Conservation (phyloP, 345 rosid genomes). For the Populus tremula region DNA sequence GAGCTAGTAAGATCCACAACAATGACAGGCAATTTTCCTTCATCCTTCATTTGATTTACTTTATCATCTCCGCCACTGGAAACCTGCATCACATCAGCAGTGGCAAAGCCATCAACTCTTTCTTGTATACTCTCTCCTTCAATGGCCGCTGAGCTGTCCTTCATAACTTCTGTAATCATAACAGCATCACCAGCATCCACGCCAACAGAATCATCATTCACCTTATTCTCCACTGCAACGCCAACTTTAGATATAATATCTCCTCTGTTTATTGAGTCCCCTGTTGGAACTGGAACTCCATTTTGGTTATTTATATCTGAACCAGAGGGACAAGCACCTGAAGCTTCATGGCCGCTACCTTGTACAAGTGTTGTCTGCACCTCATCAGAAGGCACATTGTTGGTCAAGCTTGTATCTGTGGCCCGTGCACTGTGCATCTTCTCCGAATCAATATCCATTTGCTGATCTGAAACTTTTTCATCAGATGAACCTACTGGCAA, state of each 20-base stretch:
- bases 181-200: conserved; percentile 20
- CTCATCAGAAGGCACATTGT: conserved; percentile 3
- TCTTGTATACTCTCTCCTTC: conserved; percentile 26
- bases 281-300: neutral
- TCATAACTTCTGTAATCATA: conserved; percentile 6
- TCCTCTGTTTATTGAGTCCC: neutral
- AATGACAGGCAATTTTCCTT: conserved; percentile 1
- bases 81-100: conserved; percentile 26
- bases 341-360: neutral
- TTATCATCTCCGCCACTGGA: conserved; percentile 9
- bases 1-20: neutral
- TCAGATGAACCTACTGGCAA: conserved; percentile 19
- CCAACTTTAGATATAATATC: neutral
- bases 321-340: too few species aligned
- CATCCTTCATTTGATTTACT: conserved; percentile 8
- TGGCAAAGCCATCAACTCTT: conserved; percentile 13
- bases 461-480: conserved; percentile 12
- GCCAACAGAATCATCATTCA: conserved; percentile 20
- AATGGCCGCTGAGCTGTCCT: conserved; percentile 1
- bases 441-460: conserved; percentile 22
- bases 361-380: neutral
- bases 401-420: conserved; percentile 16
- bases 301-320: neutral
- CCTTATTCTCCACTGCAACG: conserved; percentile 2
- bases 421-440: conserved; percentile 3